A percentile compares a stretch with the other conserved stretches of the same genome.
These are phyloP conservation scores for Sclerotinia subarctica DNA, from an alignment of 2,329 filamentous ascomycete species.

Conservation along the genomic window DNA sequence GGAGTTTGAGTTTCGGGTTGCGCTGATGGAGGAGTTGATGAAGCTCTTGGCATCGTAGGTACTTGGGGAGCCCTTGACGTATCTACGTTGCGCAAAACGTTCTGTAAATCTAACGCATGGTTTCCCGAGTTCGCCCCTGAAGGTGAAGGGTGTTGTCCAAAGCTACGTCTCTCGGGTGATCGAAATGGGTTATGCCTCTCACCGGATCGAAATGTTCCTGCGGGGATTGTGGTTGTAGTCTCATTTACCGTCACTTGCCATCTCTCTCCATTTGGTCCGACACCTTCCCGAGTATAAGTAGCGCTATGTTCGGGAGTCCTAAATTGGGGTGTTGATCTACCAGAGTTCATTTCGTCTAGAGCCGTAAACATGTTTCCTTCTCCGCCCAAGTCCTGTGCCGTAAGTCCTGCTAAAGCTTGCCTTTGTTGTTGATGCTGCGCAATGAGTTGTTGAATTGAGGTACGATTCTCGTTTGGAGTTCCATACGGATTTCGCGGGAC, in stretches of 20 bases:
- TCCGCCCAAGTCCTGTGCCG: slow-evolving; percentile 26
- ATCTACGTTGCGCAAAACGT: slow-evolving; percentile 32
- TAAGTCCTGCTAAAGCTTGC: slow-evolving; percentile 31
- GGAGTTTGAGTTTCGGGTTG: slow-evolving; percentile 17
- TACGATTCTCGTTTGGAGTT: slow-evolving; percentile 3
- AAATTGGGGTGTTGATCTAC: slow-evolving; percentile 34
- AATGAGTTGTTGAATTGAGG: slow-evolving; percentile 18
- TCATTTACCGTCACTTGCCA: slow-evolving; percentile 53
- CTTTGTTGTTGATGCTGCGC: slow-evolving; percentile 19
- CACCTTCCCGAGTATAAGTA: slow-evolving; percentile 48
- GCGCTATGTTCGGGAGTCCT: slow-evolving; percentile 41
- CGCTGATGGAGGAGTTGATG: slow-evolving; percentile 19
- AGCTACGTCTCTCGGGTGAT: slow-evolving; percentile 23
- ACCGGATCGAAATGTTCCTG: slow-evolving; percentile 20
- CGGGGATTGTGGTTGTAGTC: slow-evolving; percentile 36
- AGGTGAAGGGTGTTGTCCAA: slow-evolving; percentile 21
- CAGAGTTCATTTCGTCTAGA: slow-evolving; percentile 32
- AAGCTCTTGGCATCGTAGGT: slow-evolving; percentile 27
- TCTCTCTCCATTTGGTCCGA: slow-evolving; percentile 50
- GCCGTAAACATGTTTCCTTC: slow-evolving; percentile 23
- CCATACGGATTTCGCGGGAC: slow-evolving; percentile 8
- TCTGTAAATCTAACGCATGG: slow-evolving; percentile 32
- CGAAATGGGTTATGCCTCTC: slow-evolving; percentile 24
- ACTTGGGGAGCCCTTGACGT: slow-evolving; percentile 26
- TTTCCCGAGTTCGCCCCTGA: slow-evolving; percentile 20